Percentiles rank a stretch among this genome's conserved stretches.
These are phyloP conservation scores for Juglanconis juglandina DNA, from an alignment of 2,329 filamentous ascomycete species.

Conservation along the genomic window DNA sequence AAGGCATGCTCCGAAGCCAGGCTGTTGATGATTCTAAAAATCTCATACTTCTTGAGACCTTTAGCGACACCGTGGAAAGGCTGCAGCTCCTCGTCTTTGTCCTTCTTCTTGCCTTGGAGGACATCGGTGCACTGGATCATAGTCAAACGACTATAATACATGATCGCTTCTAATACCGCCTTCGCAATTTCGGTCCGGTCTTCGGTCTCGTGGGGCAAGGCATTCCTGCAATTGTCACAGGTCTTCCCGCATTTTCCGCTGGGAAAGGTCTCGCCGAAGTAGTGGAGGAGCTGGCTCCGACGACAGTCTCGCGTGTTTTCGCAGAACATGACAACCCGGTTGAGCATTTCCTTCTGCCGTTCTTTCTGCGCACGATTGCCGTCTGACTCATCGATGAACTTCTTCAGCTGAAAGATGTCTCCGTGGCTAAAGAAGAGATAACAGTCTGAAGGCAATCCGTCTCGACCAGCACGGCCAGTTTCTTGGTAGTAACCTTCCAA, in stretches of 20 bases:
- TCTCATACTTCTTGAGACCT: conserved; percentile 68
- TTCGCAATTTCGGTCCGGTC: conserved; percentile 76
- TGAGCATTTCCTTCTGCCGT: conserved; percentile 79
- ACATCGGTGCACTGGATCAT: conserved; percentile 80
- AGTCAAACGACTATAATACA: conserved; percentile 61
- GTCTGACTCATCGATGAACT: conserved; percentile 80
- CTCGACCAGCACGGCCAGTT: conserved; percentile 88
- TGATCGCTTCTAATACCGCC: conserved; percentile 67
- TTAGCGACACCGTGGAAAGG: conserved; percentile 64
- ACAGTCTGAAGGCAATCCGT: conserved; percentile 82
- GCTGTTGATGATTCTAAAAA: conserved; percentile 79
- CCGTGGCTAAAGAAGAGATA: conserved; percentile 83
- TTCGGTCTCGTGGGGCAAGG: conserved; percentile 64
- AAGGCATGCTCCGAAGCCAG: conserved; percentile 73
- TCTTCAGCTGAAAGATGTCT: conserved; percentile 70
- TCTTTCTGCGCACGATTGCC: conserved; percentile 76
- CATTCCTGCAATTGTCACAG: conserved; percentile 88
- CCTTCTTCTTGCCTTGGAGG: conserved; percentile 66
- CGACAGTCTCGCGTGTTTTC: conserved; percentile 87
- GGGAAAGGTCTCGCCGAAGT: conserved; percentile 85
- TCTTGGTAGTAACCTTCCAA: conserved; percentile 98
- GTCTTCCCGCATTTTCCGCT: conserved; percentile 65
- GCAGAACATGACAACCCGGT: conserved; percentile 80
- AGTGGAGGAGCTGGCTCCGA: conserved; percentile 81
- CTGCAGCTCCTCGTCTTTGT: conserved; percentile 48